Conservation (phyloP, 768 basidiomycete genomes). For the Russula earlei region DNA sequence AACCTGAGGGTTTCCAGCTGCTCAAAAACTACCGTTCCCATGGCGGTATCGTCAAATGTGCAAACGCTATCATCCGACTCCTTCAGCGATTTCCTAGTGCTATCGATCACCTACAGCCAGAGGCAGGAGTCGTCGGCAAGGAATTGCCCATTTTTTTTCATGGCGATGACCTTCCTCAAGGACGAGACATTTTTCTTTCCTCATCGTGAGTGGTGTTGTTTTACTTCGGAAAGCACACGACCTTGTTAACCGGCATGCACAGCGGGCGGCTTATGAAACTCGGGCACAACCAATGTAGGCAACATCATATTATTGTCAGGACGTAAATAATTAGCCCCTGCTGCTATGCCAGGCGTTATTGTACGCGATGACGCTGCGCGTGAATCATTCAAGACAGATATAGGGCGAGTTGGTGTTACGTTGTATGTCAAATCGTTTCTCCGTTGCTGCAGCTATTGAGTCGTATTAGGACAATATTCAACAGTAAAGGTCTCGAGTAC, state of each 20-base stretch:
- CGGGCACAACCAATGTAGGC: constrained; percentile 55
- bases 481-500: constrained; percentile 61
- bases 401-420: constrained; percentile 50
- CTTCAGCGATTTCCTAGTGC: constrained; percentile 47
- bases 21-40: constrained; percentile 62
- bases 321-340: not conserved
- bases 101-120: constrained; percentile 49
- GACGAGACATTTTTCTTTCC: not conserved
- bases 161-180: constrained; percentile 29
- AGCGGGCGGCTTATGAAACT: constrained; percentile 46
- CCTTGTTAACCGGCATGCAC: not conserved
- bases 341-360: constrained; percentile 42
- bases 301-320: not conserved
- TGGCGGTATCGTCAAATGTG: constrained; percentile 65
- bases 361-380: constrained; percentile 52
- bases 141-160: constrained; percentile 49
- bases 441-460: not conserved
- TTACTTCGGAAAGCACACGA: not conserved
- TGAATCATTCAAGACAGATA: constrained; percentile 36
- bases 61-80: constrained; percentile 53
- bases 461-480: constrained; percentile 39
- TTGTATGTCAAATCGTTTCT: constrained; percentile 33
- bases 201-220: not conserved
- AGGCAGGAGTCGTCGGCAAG: constrained; percentile 46
- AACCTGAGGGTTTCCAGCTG: constrained; percentile 44